Base-by-base conservation (phyloP, 139 green algal species). In the Tetratostichococcus sp. region DNA sequence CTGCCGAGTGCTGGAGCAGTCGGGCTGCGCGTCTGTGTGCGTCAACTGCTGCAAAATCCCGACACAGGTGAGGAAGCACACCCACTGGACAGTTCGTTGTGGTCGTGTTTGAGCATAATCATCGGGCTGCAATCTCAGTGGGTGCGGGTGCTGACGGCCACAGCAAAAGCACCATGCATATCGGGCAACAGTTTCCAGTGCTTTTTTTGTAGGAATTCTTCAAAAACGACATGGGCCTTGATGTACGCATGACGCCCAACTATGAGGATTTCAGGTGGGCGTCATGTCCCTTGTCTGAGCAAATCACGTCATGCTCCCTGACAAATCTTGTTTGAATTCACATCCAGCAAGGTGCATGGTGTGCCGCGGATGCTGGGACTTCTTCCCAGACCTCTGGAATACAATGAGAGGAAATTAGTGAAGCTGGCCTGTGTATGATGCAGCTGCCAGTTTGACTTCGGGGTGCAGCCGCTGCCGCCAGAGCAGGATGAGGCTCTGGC, bases 21-120 rank as follows among this genome's bases (percentile, higher is more conserved):
- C 88, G 0, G 90, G 89, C 8, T 97, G 93, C 73, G 91, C 87
- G 0, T 88, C 88, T 1, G 80, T 96, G 1, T 97, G 93, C 72
- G 81, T 95, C 65, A 97, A 97, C 83, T 93, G 85, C 75, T 97
- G 93, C 84, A 96, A 96, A 73, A 75, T 97, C 0, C 91, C 91
- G 0, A 96, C 91, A 31, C 92, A 97, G 84, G 89, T 88, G 66
- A 26, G 62, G 16, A 6, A 35, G 25, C 58, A 25, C 14, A 11
- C 58, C 58, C 58, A 8, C 39, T 14, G n/a, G n/a, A n/a, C n/a
- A n/a, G n/a, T n/a, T n/a, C n/a, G n/a, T n/a, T n/a, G n/a, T n/a
- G n/a, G n/a, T n/a, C n/a, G n/a, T n/a, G n/a, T n/a, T n/a, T n/a
- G n/a, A n/a, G n/a, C n/a, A n/a, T n/a, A n/a, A n/a, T n/a, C n/a